phyloP scores from a whole-genome alignment of 2,329 filamentous ascomycete genomes.

The Aspergillus oerlinghausenensis region DNA sequence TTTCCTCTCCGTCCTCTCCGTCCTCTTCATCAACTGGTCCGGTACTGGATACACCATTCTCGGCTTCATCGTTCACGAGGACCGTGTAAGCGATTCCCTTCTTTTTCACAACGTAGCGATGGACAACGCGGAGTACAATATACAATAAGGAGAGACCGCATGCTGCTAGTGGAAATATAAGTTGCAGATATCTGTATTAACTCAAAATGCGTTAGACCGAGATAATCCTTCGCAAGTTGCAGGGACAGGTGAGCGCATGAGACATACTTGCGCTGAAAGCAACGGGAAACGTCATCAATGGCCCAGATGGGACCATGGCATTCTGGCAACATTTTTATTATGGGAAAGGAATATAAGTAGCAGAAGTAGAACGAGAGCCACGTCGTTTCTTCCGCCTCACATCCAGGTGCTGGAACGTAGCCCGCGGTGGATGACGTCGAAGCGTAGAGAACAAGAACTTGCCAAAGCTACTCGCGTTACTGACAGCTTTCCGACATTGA shows the following conservation, averaged over 20 bases:
- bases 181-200: slow-evolving; percentile 64
- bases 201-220: neutral
- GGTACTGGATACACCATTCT: slow-evolving; percentile 49
- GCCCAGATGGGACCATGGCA: slow-evolving; percentile 58
- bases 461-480: slow-evolving; percentile 9
- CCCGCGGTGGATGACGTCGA: neutral
- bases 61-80: slow-evolving; percentile 29
- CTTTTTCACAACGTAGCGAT: slow-evolving; percentile 51
- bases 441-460: neutral
- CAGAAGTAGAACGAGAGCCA: slow-evolving; percentile 2
- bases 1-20: slow-evolving; percentile 50
- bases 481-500: slow-evolving; percentile 15
- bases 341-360: slow-evolving; percentile 1
- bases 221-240: too few relatives aligned
- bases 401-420: slow-evolving; percentile 1
- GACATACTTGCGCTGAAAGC: slow-evolving; percentile 55
- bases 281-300: slow-evolving; percentile 57
- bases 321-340: slow-evolving; percentile 48
- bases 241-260: neutral
- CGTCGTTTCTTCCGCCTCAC: slow-evolving; percentile 6
- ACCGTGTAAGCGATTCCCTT: slow-evolving; percentile 55
- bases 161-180: slow-evolving; percentile 70
- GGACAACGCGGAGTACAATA: slow-evolving; percentile 56
- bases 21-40: slow-evolving; percentile 42
- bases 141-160: slow-evolving; percentile 66